Conservation (phyloP, 768 basidiomycete species). For the button mushroom (Agaricus bisporus) region DNA sequence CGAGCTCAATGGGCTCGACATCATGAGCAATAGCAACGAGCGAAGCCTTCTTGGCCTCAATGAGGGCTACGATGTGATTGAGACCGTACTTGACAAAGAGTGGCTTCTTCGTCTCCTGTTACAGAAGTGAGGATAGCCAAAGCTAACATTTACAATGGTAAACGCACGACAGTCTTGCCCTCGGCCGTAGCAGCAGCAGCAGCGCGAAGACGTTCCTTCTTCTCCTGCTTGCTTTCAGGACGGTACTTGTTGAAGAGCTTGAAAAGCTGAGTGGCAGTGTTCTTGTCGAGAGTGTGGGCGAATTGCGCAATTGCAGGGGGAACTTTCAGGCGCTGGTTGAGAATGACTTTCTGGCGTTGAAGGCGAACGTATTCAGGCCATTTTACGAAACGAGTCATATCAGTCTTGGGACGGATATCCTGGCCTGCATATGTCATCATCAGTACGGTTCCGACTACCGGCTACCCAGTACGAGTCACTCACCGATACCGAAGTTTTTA, state of each 20-base stretch:
- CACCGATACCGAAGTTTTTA: constrained; percentile 96
- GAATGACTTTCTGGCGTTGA: constrained; percentile 97
- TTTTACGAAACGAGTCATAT: constrained; percentile 96
- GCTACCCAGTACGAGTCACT: constrained; percentile 17
- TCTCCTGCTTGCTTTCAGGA: constrained; percentile 93
- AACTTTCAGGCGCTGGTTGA: constrained; percentile 95
- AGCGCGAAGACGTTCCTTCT: constrained; percentile 86
- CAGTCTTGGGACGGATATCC: constrained; percentile 83
- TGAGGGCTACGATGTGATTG: constrained; percentile 93
- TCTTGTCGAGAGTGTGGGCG: constrained; percentile 97
- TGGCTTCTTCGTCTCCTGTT: constrained; percentile 87
- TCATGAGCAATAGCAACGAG: constrained; percentile 96
- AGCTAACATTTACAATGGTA: neutral
- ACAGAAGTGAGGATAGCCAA: neutral
- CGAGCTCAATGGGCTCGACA: constrained; percentile 98
- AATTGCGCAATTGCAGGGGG: constrained; percentile 98
- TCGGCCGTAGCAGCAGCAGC: constrained; percentile 74
- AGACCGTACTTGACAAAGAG: constrained; percentile 93
- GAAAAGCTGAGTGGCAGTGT: constrained; percentile 97
- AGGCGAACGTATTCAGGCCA: constrained; percentile 99
- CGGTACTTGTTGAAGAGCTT: constrained; percentile 98
- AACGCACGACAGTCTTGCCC: constrained; percentile 41
- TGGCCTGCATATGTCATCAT: constrained; percentile 53
- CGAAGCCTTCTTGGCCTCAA: constrained; percentile 96
- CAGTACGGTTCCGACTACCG: neutral